Base-by-base conservation (phyloP, 345 rosid genomes). In the Citrus inodora region DNA sequence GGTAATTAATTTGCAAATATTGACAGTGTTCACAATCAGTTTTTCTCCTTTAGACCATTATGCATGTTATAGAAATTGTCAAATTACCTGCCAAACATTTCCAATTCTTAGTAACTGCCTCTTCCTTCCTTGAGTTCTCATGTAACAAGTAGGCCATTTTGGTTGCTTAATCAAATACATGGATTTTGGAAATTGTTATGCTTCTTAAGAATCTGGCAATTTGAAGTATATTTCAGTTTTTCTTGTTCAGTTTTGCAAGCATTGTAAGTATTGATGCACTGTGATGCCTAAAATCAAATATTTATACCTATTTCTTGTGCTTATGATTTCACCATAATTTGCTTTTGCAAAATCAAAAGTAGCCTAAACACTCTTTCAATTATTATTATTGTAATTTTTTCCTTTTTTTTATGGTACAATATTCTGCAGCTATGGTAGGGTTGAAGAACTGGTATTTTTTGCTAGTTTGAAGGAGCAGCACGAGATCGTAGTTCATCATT, bases 381-480 rank as follows among this genome's bases (percentile, higher is more conserved):
- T 46, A 46, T 42, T 42, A 42, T 3, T 42, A 42, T 42, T 38
- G 6, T 42, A 9, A 42, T 42, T 65, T 53, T 75, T 78, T 46
- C 70, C 17, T 71, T 37, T 37, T 37, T 7, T 37, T 37, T 37
- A 6, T 7, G 30, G 53, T 80, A 82, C 85, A 80, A 87, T 56
- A 73, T 74, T 61, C 80, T 88, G 90, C 90, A 96, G 99, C 82
- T 94, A 92, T 75, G 98, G 99, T 25, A 87, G 98, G 78, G 99
- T 94, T 68, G 98, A 96, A 85, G 99, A 96, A 80, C 84, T 96
- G 80, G 98, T 96, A 67, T 96, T 89, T 89, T 96, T 92, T 89
- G 99, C 98, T 79, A 88, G 89, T 84, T 85, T 96, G 84, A 94
- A 94, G 91, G 98, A 87, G 87, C 99, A 92, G 77, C 88, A 92